These are phyloP conservation scores for Przewalskia tangutica DNA, from an alignment of 257 asterid genomes.

Conservation along the genomic window DNA sequence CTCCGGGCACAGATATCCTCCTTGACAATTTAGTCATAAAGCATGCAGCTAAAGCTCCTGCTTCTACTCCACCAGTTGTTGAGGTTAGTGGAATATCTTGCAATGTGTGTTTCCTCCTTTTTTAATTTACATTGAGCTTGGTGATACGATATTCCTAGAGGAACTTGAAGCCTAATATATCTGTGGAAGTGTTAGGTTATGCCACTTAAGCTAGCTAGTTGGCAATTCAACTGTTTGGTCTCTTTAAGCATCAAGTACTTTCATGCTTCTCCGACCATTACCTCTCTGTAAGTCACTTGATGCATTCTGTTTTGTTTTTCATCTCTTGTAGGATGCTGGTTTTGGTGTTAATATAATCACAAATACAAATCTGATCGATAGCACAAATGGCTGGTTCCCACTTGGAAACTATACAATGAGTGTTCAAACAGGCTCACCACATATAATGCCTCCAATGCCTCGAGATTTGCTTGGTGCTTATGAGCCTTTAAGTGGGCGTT, in stretches of 20 bases:
- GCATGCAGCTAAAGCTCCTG: constrained; percentile 72
- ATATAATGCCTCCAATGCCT: constrained; percentile 81
- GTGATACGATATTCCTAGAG: background rate
- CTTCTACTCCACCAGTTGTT: constrained; percentile 57
- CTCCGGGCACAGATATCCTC: constrained; percentile 82
- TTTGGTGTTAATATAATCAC: constrained; percentile 63
- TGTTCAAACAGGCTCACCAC: constrained; percentile 67
- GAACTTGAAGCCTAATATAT: background rate
- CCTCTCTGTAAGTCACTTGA: background rate
- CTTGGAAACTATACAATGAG: constrained; percentile 75
- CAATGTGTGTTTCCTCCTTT: background rate
- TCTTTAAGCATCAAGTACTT: background rate
- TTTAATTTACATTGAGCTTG: background rate
- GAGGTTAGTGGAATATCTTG: constrained; percentile 34
- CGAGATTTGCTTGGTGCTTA: constrained; percentile 61
- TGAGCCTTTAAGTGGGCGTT: constrained; percentile 66
- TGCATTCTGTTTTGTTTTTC: background rate
- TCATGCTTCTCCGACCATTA: background rate
- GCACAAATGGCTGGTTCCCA: constrained; percentile 74
- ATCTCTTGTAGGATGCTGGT: constrained; percentile 37
- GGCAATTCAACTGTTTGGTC: background rate
- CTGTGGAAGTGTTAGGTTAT: background rate
- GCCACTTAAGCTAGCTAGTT: background rate
- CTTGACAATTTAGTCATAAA: constrained; percentile 45
- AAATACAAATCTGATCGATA: constrained; percentile 50